Evolutionary conservation across 192 early-diverging fungal genomes (phyloP).

Genomic region (Globomyces pollinis-pini): DNA sequence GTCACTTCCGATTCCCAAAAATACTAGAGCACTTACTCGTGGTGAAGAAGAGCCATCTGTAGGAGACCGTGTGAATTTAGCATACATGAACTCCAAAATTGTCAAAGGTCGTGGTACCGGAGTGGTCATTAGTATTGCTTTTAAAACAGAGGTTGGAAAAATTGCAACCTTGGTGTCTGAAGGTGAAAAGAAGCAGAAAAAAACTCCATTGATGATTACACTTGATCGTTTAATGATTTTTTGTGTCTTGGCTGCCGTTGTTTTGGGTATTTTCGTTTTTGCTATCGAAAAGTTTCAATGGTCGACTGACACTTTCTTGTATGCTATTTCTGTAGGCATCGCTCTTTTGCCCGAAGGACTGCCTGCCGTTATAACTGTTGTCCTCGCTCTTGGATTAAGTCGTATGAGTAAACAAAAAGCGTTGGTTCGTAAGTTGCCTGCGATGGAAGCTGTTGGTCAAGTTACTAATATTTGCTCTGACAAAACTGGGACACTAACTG

Average conservation of each 20-base stretch:
- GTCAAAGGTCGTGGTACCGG: slow-evolving; percentile 37
- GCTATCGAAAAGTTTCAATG: slow-evolving; percentile 41
- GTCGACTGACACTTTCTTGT: slow-evolving; percentile 69
- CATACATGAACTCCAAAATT: slow-evolving; percentile 28
- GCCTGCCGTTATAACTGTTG: slow-evolving; percentile 70
- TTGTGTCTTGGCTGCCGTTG: slow-evolving; percentile 18
- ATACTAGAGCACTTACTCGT: background rate
- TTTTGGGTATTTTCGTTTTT: slow-evolving; percentile 29
- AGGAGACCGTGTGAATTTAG: slow-evolving; percentile 27
- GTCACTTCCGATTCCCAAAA: slow-evolving; percentile 25
- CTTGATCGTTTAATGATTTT: slow-evolving; percentile 24
- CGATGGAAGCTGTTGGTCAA: slow-evolving; percentile 81
- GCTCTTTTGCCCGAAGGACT: slow-evolving; percentile 53
- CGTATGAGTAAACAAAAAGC: slow-evolving; percentile 61
- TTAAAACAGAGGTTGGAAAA: slow-evolving; percentile 27
- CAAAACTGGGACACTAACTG: slow-evolving; percentile 90
- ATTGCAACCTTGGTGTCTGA: slow-evolving; percentile 24
- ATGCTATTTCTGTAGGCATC: slow-evolving; percentile 82
- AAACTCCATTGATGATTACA: slow-evolving; percentile 30
- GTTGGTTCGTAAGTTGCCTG: slow-evolving; percentile 73
- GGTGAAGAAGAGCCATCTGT: slow-evolving; percentile 6
- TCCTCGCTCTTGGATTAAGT: slow-evolving; percentile 67
- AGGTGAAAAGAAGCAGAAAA: slow-evolving; percentile 17
- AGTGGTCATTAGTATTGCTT: slow-evolving; percentile 24
- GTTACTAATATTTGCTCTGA: slow-evolving; percentile 70